Base-by-base conservation (phyloP, 768 basidiomycete species). In the Myochromella boudieri region DNA sequence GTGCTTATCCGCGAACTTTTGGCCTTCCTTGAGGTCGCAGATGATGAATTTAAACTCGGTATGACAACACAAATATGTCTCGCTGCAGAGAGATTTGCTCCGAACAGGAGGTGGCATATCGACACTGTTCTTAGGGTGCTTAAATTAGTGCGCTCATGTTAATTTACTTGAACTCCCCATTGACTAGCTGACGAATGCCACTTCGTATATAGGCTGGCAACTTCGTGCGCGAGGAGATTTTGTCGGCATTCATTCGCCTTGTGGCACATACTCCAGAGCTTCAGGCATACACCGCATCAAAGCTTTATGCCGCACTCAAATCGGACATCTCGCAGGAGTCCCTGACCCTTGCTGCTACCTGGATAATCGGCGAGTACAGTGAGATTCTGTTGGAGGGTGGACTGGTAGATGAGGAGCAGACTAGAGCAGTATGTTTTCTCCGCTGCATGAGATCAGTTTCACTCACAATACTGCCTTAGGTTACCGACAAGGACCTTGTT, bases 21-120 rank as follows among this genome's bases (percentile, higher is more conserved):
- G 36, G 91, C 92, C 1, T 99, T 98, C 81, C 79, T 99, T 12
- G 95, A 98, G 59, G 91, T 97, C 15, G 95, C 97, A 24, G 97
- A 98, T 60, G 95, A 97, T 52, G 97, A 99, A 64, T 99, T 99
- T 75, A 99, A 99, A 70, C 81, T 92, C 11, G 89, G 92, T 1
- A 87, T 99, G 84, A 99, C 97, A 0, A 97, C 95, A 0, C 95
- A 99, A 66, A 94, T 99, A 38, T 91, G 87, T 44, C 72, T 97
- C 20, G 95, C 94, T 2, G 97, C 97, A 0, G 97, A 99, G 67
- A 77, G 94, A 36, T 98, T 91, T 61, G 95, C 95, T 0, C 97
- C 97, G 0, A 97, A 95, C 66, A 95, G 95, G 68, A 78, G 97
- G 53, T 99, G 95, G 95, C 97, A 99, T 63, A 99, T 99, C 42